Percentiles rank a stretch among this genome's conserved stretches.
phyloP scores from a whole-genome alignment of 257 asterid genomes.

The Petunia axillaris region DNA sequence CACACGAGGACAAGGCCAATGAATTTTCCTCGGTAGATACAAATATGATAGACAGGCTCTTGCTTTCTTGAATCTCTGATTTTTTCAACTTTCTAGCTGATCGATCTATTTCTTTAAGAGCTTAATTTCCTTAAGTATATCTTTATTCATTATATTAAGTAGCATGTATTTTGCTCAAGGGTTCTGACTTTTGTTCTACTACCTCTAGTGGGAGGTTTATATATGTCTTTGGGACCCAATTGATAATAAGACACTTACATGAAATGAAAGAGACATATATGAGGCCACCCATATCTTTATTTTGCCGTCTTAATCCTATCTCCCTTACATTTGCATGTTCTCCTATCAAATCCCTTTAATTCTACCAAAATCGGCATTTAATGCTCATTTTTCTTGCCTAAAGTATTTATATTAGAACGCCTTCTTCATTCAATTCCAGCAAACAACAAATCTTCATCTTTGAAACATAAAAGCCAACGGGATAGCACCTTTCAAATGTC shows the following conservation, averaged over 20 bases:
- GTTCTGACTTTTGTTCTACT: conserved; percentile 21
- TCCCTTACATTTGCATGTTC: conserved; percentile 76
- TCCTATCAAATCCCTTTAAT: conserved; percentile 29
- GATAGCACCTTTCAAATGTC: conserved; percentile 46
- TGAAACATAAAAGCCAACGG: conserved; percentile 6
- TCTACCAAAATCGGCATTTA: conserved; percentile 49
- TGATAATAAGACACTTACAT: conserved; percentile 16
- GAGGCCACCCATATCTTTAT: conserved; percentile 58
- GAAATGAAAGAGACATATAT: conserved; percentile 48
- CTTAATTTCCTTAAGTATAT: not conserved
- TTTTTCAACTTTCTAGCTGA: conserved; percentile 18
- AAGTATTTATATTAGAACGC: conserved; percentile 10
- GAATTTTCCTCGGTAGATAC: conserved; percentile 56
- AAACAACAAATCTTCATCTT: not conserved
- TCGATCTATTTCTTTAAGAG: not conserved
- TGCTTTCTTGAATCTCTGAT: conserved; percentile 61
- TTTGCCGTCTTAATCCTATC: conserved; percentile 39
- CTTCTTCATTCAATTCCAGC: not conserved
- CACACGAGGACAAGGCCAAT: conserved; percentile 50
- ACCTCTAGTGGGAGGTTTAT: conserved; percentile 31
- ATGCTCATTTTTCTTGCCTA: conserved; percentile 39
- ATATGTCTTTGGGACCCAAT: conserved; percentile 34
- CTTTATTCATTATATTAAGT: not conserved
- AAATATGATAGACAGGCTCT: conserved; percentile 59
- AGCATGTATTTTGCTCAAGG: conserved; percentile 24